Conservation (phyloP, 208 protist species). For the Leishmania tarentolae region DNA sequence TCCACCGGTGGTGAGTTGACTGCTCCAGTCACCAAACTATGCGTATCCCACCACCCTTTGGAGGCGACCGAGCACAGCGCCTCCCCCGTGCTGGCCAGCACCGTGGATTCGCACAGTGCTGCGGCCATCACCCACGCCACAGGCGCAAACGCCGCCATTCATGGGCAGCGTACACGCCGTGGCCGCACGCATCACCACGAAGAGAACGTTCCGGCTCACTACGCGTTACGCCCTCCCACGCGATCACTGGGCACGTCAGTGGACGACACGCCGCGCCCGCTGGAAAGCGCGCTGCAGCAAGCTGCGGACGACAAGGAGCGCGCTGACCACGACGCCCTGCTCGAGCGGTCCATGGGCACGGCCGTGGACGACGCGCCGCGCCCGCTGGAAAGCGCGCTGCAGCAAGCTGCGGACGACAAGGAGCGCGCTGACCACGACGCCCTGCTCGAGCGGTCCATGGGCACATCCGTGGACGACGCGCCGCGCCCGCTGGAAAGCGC, state of each 20-base stretch:
- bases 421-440: background rate
- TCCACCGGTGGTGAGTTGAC: background rate
- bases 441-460: background rate
- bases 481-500: background rate
- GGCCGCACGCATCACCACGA: background rate
- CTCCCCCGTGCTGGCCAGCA: background rate
- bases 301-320: background rate
- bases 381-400: background rate
- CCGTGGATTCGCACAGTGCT: too few species aligned
- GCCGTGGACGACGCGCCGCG: background rate
- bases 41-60: background rate
- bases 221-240: too few species aligned
- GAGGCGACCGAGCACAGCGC: rapidly evolving
- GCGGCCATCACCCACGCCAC: too few species aligned
- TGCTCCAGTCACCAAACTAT: background rate
- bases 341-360: background rate
- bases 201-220: background rate
- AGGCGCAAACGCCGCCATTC: background rate
- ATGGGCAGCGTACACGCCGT: background rate
- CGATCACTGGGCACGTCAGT: background rate
- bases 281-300: background rate
- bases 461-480: background rate
- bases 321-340: background rate
- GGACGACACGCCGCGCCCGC: background rate
- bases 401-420: background rate